These are phyloP conservation scores for Neurospora terricola DNA, from an alignment of 495 filamentous ascomycete genomes.

Conservation along the genomic window DNA sequence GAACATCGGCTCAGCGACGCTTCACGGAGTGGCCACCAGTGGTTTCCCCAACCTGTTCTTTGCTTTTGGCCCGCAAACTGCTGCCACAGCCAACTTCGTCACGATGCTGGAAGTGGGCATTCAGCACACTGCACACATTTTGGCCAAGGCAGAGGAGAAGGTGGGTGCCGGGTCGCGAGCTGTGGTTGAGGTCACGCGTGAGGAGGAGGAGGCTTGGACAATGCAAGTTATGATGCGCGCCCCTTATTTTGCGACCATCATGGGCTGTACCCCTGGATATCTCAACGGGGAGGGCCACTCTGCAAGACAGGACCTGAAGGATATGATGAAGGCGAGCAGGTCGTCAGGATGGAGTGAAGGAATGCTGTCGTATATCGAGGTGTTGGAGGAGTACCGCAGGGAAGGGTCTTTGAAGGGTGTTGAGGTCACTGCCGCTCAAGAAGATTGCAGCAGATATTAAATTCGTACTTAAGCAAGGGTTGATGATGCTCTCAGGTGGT, in stretches of 20 bases:
- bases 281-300: slow-evolving; percentile 38
- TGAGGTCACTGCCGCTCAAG: slow-evolving; percentile 3
- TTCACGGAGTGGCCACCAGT: slow-evolving; percentile 35
- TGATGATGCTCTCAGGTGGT: neutral
- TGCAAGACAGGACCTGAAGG: slow-evolving; percentile 11
- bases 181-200: slow-evolving; percentile 32
- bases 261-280: slow-evolving; percentile 49
- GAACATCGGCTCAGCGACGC: slow-evolving; percentile 24
- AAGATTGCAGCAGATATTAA: neutral
- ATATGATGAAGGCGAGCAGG: slow-evolving; percentile 22
- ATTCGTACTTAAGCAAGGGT: neutral
- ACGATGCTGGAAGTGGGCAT: slow-evolving; percentile 31
- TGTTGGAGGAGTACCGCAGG: slow-evolving; percentile 22
- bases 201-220: slow-evolving; percentile 39
- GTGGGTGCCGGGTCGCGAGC: slow-evolving; percentile 16
- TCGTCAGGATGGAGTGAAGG: slow-evolving; percentile 6
- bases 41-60: slow-evolving; percentile 49
- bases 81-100: slow-evolving; percentile 30
- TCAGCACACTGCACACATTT: slow-evolving; percentile 35
- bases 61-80: slow-evolving; percentile 29
- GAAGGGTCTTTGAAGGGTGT: slow-evolving; percentile 22
- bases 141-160: slow-evolving; percentile 28
- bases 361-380: slow-evolving; percentile 15
- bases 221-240: slow-evolving; percentile 31
- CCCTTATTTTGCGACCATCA: slow-evolving; percentile 24